Evolutionary conservation across 176 grass and related monocot species (phyloP), one percentile per base, ranked within the genome.

Genomic region (Bonia amplexicaulis): DNA sequence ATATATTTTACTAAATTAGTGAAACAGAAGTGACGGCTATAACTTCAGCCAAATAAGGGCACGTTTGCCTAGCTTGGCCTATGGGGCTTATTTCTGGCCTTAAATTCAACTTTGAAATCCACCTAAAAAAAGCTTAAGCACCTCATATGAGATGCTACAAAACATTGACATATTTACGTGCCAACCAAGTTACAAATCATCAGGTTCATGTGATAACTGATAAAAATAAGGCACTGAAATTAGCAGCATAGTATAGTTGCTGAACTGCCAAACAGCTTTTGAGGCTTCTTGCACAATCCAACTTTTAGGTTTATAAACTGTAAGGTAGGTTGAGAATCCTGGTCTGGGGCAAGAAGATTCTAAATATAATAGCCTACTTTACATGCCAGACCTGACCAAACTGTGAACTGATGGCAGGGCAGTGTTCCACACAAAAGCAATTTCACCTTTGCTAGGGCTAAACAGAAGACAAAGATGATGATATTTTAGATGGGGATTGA

Each of bases 381-480:
- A 42, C 5, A 57, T 19, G 12, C 14, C 14, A 27, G 37, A 57
- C 49, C 48, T 12, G 79, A 31, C 26, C 45, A 62, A 48, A 44
- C 19, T 4, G 13, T 83, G 19, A 63, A 83, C 20, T 57, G 14
- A 65, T 62, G 0, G 15, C n/a, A 53, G 10, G 17, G 33, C 1
- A 59, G 75, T 80, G 2, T 54, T 86, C 53, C 33, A 45, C n/a
- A 14, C 11, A 71, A 85, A 82, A 35, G 7, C 10, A 60, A 67
- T 39, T 48, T 64, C 52, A 64, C 11, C 2, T 86, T 76, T 60
- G n/a, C 17, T 33, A 71, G 54, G 47, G 14, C 26, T 65, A 86
- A 86, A 47, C 46, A 71, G 75, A 84, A 91, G 69, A 84, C 3
- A 48, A 60, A 83, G 14, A 69, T 25, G 3, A 7, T 41, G 35